Base-by-base conservation (phyloP, 805 yeast species). In the Metschnikowia vanudenii region DNA sequence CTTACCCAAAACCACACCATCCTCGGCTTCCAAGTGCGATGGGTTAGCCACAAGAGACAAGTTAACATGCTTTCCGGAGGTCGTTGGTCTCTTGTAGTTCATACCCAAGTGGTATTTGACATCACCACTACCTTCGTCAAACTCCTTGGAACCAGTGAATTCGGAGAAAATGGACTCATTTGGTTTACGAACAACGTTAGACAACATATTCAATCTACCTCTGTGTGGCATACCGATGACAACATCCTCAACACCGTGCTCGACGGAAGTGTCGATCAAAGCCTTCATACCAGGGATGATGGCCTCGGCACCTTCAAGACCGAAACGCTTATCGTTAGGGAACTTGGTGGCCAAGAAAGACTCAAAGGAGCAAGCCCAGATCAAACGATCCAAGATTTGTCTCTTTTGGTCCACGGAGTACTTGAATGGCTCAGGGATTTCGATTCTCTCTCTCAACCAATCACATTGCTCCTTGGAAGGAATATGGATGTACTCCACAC, bases 171-270 rank as follows among this genome's bases (percentile, higher is more conserved):
- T 94, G 41, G 97, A 90, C 76, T 92, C 98, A 68, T 94, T 91
- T 61, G 99, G 98, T 71, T 94, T 94, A 75, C 99, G 87, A 41
- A 94, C 97, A 61, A 94, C 98, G 75, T 94, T 94, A 50, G 98
- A 89, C 71, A 94, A 81, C 85, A 94, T 91, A 71, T 94, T 94
- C 62, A 94, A 79, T 76, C 99, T 85, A 74, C 99, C 99, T 80
- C 99, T 88, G 74, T 94, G 99, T 44, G 99, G 97, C 98, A 94
- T 94, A 76, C 99, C 99, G 60, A 94, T 85, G 61, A 92, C 95
- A 52, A 94, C 84, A 67, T 92, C 98, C 72, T 91, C 97, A 43
- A 92, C 85, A 60, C 99, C 99, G 52, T 76, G 73, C 56, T 87
- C 95, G 41, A 91, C 98, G 37, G 96, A 80, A 56, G 90, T 84